A percentile compares a stretch with the other conserved stretches of the same genome.
phyloP scores from a whole-genome alignment of 2,329 filamentous ascomycete genomes.

The Calonectria honghensis region DNA sequence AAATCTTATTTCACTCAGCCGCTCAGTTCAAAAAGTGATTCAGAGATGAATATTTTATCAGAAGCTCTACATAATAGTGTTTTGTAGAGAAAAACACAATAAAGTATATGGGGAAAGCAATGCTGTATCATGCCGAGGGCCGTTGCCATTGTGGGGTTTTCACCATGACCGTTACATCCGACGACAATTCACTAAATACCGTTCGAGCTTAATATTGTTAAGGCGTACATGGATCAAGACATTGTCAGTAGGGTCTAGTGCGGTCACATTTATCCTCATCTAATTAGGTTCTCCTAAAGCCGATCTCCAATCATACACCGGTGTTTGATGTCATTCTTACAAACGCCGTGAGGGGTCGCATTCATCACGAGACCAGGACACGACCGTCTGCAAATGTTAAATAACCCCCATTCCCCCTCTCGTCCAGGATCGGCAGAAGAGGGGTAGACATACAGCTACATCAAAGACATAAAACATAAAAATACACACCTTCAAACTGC shows the following conservation, averaged over 20 bases:
- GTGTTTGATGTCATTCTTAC: conserved; percentile 36
- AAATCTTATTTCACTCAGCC: neutral
- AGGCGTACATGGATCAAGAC: neutral
- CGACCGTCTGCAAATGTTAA: conserved; percentile 6
- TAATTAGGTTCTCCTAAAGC: conserved; percentile 11
- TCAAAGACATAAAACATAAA: neutral
- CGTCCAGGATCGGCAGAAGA: neutral
- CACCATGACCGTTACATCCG: neutral
- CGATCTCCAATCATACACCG: conserved; percentile 29
- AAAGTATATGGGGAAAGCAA: neutral
- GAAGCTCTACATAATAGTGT: neutral
- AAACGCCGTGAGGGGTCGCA: conserved; percentile 40
- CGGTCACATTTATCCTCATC: conserved; percentile 8
- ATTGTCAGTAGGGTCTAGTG: neutral
- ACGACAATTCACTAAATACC: neutral
- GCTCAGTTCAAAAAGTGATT: neutral
- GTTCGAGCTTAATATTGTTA: neutral
- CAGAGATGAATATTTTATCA: neutral
- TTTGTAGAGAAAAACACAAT: neutral
- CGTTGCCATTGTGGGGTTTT: neutral
- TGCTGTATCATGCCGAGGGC: neutral
- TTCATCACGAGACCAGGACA: conserved; percentile 33
- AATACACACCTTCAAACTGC: neutral
- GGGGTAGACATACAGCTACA: conserved; percentile 21
- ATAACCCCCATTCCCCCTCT: conserved; percentile 14